Base-by-base conservation (phyloP, 352 stramenopile species). In the Phytophthora syringae region DNA sequence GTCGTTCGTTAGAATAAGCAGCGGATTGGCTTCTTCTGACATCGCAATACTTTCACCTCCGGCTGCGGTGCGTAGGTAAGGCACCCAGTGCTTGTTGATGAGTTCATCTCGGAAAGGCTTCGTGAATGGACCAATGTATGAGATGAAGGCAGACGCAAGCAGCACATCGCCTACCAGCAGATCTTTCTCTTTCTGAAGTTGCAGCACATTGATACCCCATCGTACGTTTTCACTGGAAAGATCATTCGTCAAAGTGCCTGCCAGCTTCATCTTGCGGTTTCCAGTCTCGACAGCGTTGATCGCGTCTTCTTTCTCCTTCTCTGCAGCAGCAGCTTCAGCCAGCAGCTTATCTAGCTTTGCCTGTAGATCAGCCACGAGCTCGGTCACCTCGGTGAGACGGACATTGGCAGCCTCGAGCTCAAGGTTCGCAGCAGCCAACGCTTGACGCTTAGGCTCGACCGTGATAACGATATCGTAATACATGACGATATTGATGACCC, bases 401-500 rank as follows among this genome's bases (percentile, higher is more conserved):
- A 82, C 88, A 79, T 98, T 98, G 24, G 95, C 95, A 16, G 86
- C 65, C 34, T 95, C 90, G 0, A 99, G 82, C 58, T 98, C 91
- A 1, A 91, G 52, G 45, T 98, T 98, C 1, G 95, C 95, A 34
- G 96, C 86, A 0, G 89, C 89, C 5, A 99, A 75, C 5, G 94
- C 94, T 55, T 94, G 86, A 28, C 95, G 89, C 74, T 98, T 98
- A 7, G 96, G 96, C 76, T 98, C 95, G 18, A 98, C 93, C 0
- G 93, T 97, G 39, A 98, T 77, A 1, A 98, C 80, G 40, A 98
- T 98, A 72, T 98, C 94, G 78, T 98, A 98, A 81, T 98, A 99
- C 77, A 93, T 96, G 40, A 98, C 93, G 39, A 99, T 99, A 64
- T 98, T 98, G 64, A 98, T 76, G 36, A 98, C 95, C 82, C 97